phyloP scores from a whole-genome alignment of 345 rosid genomes.

The Gossypium turneri region DNA sequence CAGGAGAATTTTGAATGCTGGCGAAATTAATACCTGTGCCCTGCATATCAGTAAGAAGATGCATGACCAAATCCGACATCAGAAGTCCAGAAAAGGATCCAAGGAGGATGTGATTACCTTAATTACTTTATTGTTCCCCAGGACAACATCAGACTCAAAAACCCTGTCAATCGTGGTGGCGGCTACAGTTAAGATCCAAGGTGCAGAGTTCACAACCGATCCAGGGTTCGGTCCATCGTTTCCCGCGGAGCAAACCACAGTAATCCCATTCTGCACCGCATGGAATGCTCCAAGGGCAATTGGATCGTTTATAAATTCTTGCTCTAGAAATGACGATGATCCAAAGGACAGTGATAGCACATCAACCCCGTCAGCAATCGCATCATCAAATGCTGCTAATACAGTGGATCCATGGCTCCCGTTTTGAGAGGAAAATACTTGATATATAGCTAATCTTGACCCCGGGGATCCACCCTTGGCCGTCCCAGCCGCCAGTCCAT shows the following conservation, averaged over 20 bases:
- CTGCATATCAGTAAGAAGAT: constrained; percentile 24
- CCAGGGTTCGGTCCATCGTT: constrained; percentile 57
- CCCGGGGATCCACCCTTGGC: constrained; percentile 72
- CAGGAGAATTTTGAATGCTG: constrained; percentile 41
- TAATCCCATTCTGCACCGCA: constrained; percentile 62
- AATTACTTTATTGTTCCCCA: constrained; percentile 55
- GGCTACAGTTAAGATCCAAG: constrained; percentile 84
- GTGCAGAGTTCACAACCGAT: constrained; percentile 59
- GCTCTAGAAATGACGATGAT: constrained; percentile 27
- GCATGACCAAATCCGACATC: not conserved
- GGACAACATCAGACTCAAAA: constrained; percentile 64
- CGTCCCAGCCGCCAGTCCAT: constrained; percentile 66
- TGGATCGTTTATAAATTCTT: constrained; percentile 44
- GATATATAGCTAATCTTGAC: constrained; percentile 68
- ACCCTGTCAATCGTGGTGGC: constrained; percentile 81
- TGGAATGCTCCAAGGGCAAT: constrained; percentile 82
- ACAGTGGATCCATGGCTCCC: constrained; percentile 69
- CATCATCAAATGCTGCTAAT: constrained; percentile 73
- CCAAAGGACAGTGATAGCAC: constrained; percentile 73
- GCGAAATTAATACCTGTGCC: constrained; percentile 76
- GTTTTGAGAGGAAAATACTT: constrained; percentile 36
- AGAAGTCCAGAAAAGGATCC: not conserved
- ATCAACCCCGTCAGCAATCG: constrained; percentile 69
- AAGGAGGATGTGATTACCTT: constrained; percentile 35
- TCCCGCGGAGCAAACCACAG: constrained; percentile 78